Conservation (phyloP, 2,329 filamentous ascomycete genomes). For the Alternaria conjuncta region DNA sequence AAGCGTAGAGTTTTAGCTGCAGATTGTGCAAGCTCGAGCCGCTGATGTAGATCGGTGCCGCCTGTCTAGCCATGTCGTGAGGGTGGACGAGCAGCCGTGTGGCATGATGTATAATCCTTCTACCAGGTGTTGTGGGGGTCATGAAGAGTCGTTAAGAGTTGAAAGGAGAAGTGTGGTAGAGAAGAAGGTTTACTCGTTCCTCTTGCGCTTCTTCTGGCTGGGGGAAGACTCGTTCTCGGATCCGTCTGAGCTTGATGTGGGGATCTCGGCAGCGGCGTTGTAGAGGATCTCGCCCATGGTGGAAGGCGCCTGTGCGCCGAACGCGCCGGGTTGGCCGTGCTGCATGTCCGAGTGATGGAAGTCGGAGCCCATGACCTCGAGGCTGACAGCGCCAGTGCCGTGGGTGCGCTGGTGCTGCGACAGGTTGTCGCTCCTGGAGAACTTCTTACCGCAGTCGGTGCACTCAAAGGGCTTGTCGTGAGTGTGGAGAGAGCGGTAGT, state of each 20-base stretch:
- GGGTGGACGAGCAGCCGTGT: conserved; percentile 35
- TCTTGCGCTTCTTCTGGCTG: conserved; percentile 71
- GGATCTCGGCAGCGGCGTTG: conserved; percentile 46
- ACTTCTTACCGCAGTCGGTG: conserved; percentile 98
- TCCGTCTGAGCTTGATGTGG: conserved; percentile 44
- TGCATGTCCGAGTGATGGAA: conserved; percentile 56
- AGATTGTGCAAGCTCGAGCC: conserved; percentile 19
- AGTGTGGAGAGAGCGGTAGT: conserved; percentile 97
- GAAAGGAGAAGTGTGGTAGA: conserved; percentile 27
- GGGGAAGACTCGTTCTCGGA: conserved; percentile 49
- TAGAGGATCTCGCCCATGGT: conserved; percentile 49
- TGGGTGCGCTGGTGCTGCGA: conserved; percentile 96
- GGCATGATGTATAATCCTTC: conserved; percentile 36
- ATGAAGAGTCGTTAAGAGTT: conserved; percentile 44
- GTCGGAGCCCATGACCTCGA: conserved; percentile 80
- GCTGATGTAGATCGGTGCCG: conserved; percentile 32
- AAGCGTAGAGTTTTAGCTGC: conserved; percentile 36
- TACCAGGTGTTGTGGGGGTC: conserved; percentile 38
- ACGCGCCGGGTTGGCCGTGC: conserved; percentile 31
- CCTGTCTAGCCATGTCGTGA: conserved; percentile 45
- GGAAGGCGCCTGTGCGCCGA: conserved; percentile 45
- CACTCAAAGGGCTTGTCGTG: conserved; percentile 99
- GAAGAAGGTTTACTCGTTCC: conserved; percentile 59
- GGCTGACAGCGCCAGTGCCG: conserved; percentile 85
- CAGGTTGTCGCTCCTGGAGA: conserved; percentile 96